phyloP scores from a whole-genome alignment of 352 stramenopile species.

The Globisporangium iwayamae region DNA sequence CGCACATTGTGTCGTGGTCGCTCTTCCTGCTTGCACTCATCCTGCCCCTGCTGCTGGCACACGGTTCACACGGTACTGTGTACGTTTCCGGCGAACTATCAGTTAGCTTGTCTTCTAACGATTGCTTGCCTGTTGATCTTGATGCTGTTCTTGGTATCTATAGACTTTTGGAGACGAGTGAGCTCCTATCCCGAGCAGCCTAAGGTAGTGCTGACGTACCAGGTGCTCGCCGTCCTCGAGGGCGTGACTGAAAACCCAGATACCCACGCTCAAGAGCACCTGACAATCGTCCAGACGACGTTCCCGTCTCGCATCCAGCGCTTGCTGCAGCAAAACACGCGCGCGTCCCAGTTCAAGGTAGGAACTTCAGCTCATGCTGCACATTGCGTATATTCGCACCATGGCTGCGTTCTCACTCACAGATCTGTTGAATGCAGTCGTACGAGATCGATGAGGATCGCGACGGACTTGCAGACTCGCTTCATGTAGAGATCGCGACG shows the following conservation, averaged over 20 bases:
- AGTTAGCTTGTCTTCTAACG: slow-evolving; percentile 11
- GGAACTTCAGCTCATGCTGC: slow-evolving; percentile 13
- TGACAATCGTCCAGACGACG: slow-evolving; percentile 45
- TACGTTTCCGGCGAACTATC: not conserved
- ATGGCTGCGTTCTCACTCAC: not conserved
- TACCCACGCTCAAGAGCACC: slow-evolving; percentile 7
- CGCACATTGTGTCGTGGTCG: slow-evolving; percentile 40
- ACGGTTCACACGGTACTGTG: slow-evolving; percentile 40
- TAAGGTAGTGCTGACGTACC: slow-evolving; percentile 45
- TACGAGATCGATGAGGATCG: slow-evolving; percentile 47
- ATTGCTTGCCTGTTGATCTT: not conserved
- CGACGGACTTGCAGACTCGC: slow-evolving; percentile 46
- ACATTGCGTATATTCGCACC: not conserved
- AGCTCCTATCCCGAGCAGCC: slow-evolving; percentile 68
- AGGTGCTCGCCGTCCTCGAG: slow-evolving; percentile 61
- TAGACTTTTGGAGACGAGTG: slow-evolving; percentile 61
- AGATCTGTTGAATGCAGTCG: slow-evolving; percentile 22
- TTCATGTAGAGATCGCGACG: slow-evolving; percentile 47
- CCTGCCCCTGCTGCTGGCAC: slow-evolving; percentile 58
- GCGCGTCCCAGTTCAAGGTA: slow-evolving; percentile 44
- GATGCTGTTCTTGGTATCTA: slow-evolving; percentile 10
- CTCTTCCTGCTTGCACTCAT: slow-evolving; percentile 37
- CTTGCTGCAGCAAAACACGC: slow-evolving; percentile 35
- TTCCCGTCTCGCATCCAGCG: slow-evolving; percentile 37
- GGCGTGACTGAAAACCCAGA: slow-evolving; percentile 24